A percentile compares a stretch with the other conserved stretches of the same genome.
Evolutionary conservation across 140 eudicot species (phyloP).

Genomic region (Ambrosia hybrid): DNA sequence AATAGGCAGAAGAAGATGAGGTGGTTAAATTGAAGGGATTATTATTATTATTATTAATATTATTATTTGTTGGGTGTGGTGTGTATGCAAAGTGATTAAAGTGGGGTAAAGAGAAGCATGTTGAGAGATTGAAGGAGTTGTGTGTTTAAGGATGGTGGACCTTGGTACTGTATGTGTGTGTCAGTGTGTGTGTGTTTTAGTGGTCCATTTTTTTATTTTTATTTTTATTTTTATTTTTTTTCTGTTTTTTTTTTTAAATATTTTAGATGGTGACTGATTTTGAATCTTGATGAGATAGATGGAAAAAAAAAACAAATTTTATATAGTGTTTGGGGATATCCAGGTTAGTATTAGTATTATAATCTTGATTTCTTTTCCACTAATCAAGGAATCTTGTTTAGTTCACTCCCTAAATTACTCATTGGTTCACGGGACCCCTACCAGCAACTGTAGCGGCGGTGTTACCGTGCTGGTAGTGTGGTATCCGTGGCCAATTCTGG

Average conservation of each 20-base stretch:
- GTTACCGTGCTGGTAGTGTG: too few relatives aligned
- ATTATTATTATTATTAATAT: not conserved
- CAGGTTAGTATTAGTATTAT: conserved; percentile 30
- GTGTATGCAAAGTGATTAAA: conserved; percentile 36
- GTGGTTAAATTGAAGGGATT: conserved; percentile 20
- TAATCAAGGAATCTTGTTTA: conserved; percentile 35
- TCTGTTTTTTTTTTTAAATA: not conserved
- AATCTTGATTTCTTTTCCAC: conserved; percentile 31
- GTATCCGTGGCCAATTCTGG: too few relatives aligned
- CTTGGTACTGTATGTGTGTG: conserved; percentile 9
- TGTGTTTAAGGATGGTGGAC: conserved; percentile 16
- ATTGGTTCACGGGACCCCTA: too few relatives aligned
- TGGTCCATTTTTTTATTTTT: conserved; percentile 2
- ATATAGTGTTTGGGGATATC: conserved; percentile 35
- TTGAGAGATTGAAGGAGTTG: conserved; percentile 24
- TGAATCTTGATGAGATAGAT: conserved; percentile 38
- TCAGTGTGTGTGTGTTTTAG: not conserved
- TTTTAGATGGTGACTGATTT: conserved; percentile 22
- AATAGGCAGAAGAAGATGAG: conserved; percentile 25
- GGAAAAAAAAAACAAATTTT: conserved; percentile 33
- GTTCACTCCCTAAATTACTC: conserved; percentile 27
- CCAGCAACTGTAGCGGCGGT: too few relatives aligned
- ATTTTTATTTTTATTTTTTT: not conserved
- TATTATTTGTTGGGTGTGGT: conserved; percentile 47
- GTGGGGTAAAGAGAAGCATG: conserved; percentile 35